A percentile compares a stretch with the other conserved stretches of the same genome.
phyloP scores from a whole-genome alignment of 1,139 yeast genomes.

The Protomyces gravidus region DNA sequence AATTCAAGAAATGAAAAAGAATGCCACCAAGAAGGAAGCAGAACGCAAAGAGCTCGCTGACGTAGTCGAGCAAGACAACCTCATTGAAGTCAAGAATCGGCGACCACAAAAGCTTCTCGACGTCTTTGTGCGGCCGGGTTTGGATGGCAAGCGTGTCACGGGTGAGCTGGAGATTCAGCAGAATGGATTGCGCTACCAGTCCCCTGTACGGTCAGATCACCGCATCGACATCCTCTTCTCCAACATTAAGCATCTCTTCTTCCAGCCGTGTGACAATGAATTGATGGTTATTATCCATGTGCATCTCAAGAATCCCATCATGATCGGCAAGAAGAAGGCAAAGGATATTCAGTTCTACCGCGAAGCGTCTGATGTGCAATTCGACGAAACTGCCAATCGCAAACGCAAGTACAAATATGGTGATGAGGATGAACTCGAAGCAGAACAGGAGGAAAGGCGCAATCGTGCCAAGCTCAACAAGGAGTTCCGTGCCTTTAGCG shows the following conservation, averaged over 20 bases:
- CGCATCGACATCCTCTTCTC: constrained; percentile 82
- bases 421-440: constrained; percentile 97
- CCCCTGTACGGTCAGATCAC: constrained; percentile 72
- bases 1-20: constrained; percentile 88
- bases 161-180: constrained; percentile 90
- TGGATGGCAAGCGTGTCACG: constrained; percentile 90
- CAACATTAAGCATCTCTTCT: constrained; percentile 86
- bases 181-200: constrained; percentile 91
- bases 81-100: constrained; percentile 69
- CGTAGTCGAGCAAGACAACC: constrained; percentile 85
- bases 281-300: constrained; percentile 87
- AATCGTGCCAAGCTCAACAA: constrained; percentile 85
- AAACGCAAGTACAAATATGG: constrained; percentile 89
- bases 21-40: constrained; percentile 80
- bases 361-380: constrained; percentile 93
- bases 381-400: constrained; percentile 95
- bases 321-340: constrained; percentile 94
- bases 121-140: constrained; percentile 89
- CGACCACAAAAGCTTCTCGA: constrained; percentile 83
- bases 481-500: constrained; percentile 86
- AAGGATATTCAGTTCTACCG: constrained; percentile 93
- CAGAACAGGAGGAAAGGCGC: constrained; percentile 96
- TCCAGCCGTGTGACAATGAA: constrained; percentile 95
- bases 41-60: constrained; percentile 92
- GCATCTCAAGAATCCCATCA: constrained; percentile 84